These are phyloP conservation scores for Xylaria acuta DNA, from an alignment of 495 filamentous ascomycete genomes.

Conservation along the genomic window DNA sequence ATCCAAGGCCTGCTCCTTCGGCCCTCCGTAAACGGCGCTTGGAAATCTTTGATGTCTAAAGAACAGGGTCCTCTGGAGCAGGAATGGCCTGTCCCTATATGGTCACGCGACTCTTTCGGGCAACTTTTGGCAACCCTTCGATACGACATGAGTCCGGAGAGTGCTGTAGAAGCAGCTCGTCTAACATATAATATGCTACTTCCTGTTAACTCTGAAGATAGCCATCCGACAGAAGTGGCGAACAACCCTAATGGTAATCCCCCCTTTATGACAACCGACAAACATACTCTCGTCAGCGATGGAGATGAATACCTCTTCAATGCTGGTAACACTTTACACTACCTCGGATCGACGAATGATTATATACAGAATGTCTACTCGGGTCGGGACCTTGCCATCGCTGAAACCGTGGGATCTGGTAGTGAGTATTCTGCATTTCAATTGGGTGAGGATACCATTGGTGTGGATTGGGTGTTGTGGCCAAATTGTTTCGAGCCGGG, in stretches of 20 bases:
- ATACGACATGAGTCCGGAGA: background rate
- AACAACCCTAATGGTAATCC: background rate
- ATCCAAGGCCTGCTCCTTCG: background rate
- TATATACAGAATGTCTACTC: background rate
- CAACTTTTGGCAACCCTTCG: background rate
- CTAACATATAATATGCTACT: background rate
- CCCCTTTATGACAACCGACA: background rate
- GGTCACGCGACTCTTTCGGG: constrained; percentile 1
- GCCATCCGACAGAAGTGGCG: background rate
- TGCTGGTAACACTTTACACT: background rate
- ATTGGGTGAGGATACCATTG: background rate
- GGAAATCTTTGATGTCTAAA: background rate
- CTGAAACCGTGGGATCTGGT: background rate
- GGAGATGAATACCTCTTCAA: background rate
- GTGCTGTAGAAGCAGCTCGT: background rate
- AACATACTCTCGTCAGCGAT: background rate
- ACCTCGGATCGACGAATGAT: background rate
- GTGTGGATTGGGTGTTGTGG: background rate
- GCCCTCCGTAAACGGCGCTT: background rate
- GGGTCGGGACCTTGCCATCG: background rate
- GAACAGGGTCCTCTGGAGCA: background rate
- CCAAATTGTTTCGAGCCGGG: background rate
- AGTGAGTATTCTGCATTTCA: background rate
- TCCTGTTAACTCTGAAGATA: background rate
- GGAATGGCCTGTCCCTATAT: background rate